Base-by-base conservation (phyloP, 2,329 filamentous ascomycete species). In the Colletotrichum horii region DNA sequence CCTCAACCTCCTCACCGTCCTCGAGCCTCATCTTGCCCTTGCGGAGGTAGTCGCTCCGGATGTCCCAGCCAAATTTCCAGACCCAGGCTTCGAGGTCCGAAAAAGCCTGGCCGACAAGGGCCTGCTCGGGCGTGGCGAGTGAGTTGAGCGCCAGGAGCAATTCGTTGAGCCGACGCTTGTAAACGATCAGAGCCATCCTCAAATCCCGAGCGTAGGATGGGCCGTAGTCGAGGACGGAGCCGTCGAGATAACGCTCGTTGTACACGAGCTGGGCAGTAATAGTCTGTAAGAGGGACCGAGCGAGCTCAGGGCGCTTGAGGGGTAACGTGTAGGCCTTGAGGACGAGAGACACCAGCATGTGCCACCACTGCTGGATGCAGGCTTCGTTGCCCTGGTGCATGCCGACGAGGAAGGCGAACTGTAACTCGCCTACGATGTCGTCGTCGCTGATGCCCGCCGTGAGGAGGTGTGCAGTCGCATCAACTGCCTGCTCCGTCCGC, bases 281-380 rank as follows among this genome's bases (percentile, higher is more conserved):
- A 0, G 88, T 86, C 60, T 85, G 84, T 15, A 93, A 82, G 36
- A 93, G 83, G n/a, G 81, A 80, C 3, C 82, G 82, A 14, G 86
- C 86, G 36, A 93, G 85, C 1, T 76, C 70, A 0, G 91, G 90
- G 3, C 83, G 83, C 5, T 80, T 79, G 26, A 83, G 74, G 1
- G 86, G 83, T 2, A 93, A 87, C 12, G 79, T 77, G 79, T 88
- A 87, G 3, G 90, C 87, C 30, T 87, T 87, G 62, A 93, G 86
- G 14, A 91, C 79, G 38, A 92, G 80, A 64, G 85, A 87, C 52
- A 89, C 85, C 5, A 89, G 81, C 76, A 91, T 86, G 78, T 91
- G 87, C 85, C 88, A 90, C 91, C 91, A 93, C 76, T 93, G 91
- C 76, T 92, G 90, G 58, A 92, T 84, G 78, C 91, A 93, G 11